Conservation (phyloP, 2,329 filamentous ascomycete genomes). For the Massarina eburnea region DNA sequence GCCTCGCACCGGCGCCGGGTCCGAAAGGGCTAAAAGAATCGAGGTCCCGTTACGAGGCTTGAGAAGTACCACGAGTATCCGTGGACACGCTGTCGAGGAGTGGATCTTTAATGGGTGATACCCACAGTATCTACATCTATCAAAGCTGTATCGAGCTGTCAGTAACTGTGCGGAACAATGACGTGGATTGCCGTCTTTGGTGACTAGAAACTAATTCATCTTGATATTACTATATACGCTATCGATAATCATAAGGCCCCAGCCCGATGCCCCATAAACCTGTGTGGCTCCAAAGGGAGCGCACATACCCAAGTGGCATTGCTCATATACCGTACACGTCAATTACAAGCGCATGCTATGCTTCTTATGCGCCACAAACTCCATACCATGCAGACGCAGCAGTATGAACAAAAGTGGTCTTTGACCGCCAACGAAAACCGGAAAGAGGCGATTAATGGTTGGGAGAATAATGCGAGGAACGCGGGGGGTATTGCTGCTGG, state of each 20-base stretch:
- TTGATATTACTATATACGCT: conserved; percentile 16
- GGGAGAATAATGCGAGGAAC: conserved; percentile 39
- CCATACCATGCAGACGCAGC: conserved; percentile 19
- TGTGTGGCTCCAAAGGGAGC: conserved; percentile 2
- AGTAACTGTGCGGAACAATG: not conserved
- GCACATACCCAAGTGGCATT: conserved; percentile 6
- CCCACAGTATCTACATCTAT: too few species aligned
- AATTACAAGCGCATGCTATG: conserved; percentile 4
- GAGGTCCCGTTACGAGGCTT: conserved; percentile 12
- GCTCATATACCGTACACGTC: not conserved
- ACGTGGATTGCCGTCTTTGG: not conserved
- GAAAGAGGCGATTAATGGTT: conserved; percentile 21
- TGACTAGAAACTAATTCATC: conserved; percentile 1
- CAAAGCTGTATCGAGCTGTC: not conserved
- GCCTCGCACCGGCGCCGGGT: conserved; percentile 18
- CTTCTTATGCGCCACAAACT: conserved; percentile 12
- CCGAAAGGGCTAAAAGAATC: conserved; percentile 8
- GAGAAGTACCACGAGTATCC: too few species aligned
- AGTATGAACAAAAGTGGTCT: conserved; percentile 9
- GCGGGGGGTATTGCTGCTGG: conserved; percentile 33
- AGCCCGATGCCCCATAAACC: not conserved
- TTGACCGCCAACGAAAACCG: conserved; percentile 6
- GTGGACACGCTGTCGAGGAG: too few species aligned
- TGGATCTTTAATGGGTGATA: too few species aligned
- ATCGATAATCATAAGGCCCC: conserved; percentile 10